Evolutionary conservation across 176 grass and related monocot species (phyloP).

Genomic region (Carex cristatella): DNA sequence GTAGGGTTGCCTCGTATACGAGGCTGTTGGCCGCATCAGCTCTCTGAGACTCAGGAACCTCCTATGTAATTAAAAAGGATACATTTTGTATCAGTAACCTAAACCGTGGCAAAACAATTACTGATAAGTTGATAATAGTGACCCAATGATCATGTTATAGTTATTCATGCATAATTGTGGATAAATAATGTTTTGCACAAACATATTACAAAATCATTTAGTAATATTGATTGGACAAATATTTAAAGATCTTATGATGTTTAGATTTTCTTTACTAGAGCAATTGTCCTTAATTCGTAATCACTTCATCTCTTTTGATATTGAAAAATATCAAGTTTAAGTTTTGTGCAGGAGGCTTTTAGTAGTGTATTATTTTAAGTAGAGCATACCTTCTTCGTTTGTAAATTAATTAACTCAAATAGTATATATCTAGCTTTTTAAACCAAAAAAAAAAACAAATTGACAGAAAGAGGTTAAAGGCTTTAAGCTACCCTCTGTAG

Average conservation of each 20-base stretch:
- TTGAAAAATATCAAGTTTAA: not conserved
- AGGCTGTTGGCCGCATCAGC: slow-evolving; percentile 86
- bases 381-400: not conserved
- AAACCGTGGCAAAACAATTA: not conserved
- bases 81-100: not conserved
- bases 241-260: not conserved
- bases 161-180: not conserved
- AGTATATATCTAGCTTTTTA: not conserved
- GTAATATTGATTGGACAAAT: not conserved
- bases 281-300: not conserved
- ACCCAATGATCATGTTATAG: not conserved
- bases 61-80: slow-evolving; percentile 31
- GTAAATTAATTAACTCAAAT: not conserved
- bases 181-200: not conserved
- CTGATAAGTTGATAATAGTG: not conserved
- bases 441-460: not conserved
- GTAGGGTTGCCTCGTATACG: slow-evolving; percentile 85
- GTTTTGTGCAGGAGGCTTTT: not conserved
- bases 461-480: not conserved
- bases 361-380: not conserved
- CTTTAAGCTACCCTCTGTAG: not conserved
- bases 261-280: not conserved
- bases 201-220: not conserved
- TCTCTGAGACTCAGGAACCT: slow-evolving; percentile 71
- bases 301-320: not conserved